Evolutionary conservation across 306 rosid species (phyloP).

Genomic region (Corylus avellana): DNA sequence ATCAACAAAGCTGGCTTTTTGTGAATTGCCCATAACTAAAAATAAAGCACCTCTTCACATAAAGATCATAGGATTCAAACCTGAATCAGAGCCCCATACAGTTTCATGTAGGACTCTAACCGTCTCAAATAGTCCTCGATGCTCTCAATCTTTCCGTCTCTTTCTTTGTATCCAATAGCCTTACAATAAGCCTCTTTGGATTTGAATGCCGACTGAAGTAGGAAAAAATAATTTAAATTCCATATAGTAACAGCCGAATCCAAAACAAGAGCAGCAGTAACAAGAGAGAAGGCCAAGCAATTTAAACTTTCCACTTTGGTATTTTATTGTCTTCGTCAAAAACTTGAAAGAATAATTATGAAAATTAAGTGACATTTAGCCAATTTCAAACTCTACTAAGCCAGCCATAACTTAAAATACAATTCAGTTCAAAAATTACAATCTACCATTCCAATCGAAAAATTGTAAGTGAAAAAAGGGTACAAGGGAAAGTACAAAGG

Average conservation of each 20-base stretch:
- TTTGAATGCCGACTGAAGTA: slow-evolving; percentile 57
- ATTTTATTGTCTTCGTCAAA: neutral
- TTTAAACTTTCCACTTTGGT: neutral
- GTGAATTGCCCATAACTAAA: neutral
- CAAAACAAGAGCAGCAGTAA: neutral
- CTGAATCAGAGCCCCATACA: slow-evolving; percentile 87
- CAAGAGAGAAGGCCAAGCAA: neutral
- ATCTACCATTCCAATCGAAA: neutral
- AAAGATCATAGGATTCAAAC: slow-evolving; percentile 39
- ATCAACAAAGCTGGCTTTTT: neutral
- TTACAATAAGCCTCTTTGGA: slow-evolving; percentile 65
- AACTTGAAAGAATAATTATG: neutral
- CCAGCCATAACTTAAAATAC: neutral
- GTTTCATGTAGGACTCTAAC: slow-evolving; percentile 64
- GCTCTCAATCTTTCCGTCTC: slow-evolving; percentile 61
- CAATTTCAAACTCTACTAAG: neutral
- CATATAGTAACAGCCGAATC: slow-evolving; percentile 24
- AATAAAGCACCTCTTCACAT: neutral
- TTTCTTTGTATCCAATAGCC: slow-evolving; percentile 73
- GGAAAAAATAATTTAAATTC: slow-evolving; percentile 14
- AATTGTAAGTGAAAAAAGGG: neutral
- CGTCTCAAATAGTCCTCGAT: slow-evolving; percentile 64
- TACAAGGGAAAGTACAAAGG: neutral
- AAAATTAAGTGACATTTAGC: neutral
- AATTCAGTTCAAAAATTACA: neutral